These are phyloP conservation scores for Chalara sp. DNA, from an alignment of 2,329 filamentous ascomycete species.

Conservation along the genomic window DNA sequence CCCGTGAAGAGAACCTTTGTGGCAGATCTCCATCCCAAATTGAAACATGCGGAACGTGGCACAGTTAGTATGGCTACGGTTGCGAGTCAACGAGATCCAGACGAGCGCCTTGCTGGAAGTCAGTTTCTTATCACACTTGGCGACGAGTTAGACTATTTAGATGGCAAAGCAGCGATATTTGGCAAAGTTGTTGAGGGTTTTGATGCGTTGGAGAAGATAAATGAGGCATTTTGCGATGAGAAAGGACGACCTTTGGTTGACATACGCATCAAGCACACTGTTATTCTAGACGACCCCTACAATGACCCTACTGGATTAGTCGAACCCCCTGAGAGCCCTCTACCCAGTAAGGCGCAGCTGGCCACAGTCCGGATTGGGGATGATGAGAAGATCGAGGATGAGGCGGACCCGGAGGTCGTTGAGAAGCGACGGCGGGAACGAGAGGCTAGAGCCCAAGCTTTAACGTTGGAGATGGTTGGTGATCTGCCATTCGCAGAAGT, in stretches of 20 bases:
- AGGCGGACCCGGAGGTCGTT: conserved; percentile 67
- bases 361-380: conserved; percentile 88
- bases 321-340: conserved; percentile 72
- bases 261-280: conserved; percentile 88
- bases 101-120: conserved; percentile 75
- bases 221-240: conserved; percentile 79
- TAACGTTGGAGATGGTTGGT: conserved; percentile 96
- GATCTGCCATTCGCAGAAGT: conserved; percentile 97
- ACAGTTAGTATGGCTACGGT: conserved; percentile 98
- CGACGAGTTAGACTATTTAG: conserved; percentile 81
- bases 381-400: conserved; percentile 72
- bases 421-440: conserved; percentile 79
- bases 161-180: conserved; percentile 92
- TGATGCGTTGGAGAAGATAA: conserved; percentile 88
- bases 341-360: conserved; percentile 77
- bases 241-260: conserved; percentile 85
- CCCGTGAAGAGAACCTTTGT: conserved; percentile 69
- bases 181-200: conserved; percentile 95
- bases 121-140: conserved; percentile 93
- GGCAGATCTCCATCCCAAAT: conserved; percentile 76
- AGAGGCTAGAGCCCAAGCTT: conserved; percentile 85
- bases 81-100: conserved; percentile 66
- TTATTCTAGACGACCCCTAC: conserved; percentile 87
- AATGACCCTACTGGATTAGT: conserved; percentile 71
- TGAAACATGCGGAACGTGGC: conserved; percentile 83